Evolutionary conservation across 805 yeast genomes (phyloP).

Genomic region (Saccharomycopsis amapae): DNA sequence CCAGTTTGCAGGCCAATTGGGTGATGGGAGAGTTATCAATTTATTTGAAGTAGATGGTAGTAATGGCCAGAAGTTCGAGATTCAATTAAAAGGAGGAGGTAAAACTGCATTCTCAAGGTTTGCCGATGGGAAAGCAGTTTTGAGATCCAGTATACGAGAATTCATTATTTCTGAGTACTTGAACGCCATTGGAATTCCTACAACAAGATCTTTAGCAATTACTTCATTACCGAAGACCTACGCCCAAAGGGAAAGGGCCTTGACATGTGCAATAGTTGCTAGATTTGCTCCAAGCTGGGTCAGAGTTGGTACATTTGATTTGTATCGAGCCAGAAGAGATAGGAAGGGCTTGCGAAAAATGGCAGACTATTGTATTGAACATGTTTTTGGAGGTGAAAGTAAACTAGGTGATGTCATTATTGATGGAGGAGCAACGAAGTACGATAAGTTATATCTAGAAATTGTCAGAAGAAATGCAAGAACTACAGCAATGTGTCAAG

Average conservation of each 20-base stretch:
- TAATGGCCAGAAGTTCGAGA: constrained; percentile 39
- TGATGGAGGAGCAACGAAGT: constrained; percentile 27
- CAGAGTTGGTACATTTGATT: constrained; percentile 81
- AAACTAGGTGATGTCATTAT: constrained; percentile 22
- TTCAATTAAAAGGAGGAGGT: constrained; percentile 91
- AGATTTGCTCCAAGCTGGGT: constrained; percentile 85
- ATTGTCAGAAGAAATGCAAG: constrained; percentile 67
- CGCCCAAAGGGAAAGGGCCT: constrained; percentile 65
- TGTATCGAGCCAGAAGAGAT: constrained; percentile 69
- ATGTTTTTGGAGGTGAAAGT: constrained; percentile 34
- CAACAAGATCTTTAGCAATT: constrained; percentile 76
- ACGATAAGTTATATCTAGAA: constrained; percentile 66
- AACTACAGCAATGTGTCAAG: constrained; percentile 79
- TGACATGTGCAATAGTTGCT: constrained; percentile 77
- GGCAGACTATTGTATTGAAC: constrained; percentile 65
- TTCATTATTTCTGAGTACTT: constrained; percentile 79
- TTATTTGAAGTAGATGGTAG: constrained; percentile 60
- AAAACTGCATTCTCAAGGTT: constrained; percentile 86
- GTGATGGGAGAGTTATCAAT: constrained; percentile 88
- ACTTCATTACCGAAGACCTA: constrained; percentile 64
- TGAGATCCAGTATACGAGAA: constrained; percentile 83
- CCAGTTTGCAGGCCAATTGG: constrained; percentile 91
- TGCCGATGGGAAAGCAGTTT: constrained; percentile 94
- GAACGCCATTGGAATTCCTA: constrained; percentile 74
- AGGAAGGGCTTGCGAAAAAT: constrained; percentile 52